A percentile compares a stretch with the other conserved stretches of the same genome.
Conservation (phyloP, 2,329 filamentous ascomycete genomes). For the Seiridium cupressi region DNA sequence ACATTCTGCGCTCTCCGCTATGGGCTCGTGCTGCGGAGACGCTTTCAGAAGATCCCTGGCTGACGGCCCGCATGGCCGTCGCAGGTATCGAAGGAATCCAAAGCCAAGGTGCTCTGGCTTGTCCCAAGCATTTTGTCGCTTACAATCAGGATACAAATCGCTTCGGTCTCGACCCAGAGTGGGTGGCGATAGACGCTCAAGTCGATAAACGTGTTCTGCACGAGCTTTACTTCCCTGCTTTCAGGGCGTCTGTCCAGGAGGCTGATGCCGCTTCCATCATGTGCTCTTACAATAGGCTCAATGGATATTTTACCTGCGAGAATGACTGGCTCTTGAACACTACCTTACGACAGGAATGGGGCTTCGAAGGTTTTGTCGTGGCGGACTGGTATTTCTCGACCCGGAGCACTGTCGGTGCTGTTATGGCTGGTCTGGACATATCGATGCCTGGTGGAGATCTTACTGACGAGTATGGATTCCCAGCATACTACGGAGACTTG, state of each 20-base stretch:
- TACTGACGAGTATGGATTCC: neutral
- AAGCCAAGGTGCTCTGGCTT: neutral
- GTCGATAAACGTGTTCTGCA: neutral
- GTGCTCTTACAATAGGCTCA: neutral
- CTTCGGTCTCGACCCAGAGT: neutral
- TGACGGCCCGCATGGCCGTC: conserved; percentile 2
- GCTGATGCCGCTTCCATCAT: neutral
- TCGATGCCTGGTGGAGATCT: conserved; percentile 2
- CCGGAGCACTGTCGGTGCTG: neutral
- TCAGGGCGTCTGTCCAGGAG: neutral
- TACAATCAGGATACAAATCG: neutral
- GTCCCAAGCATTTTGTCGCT: neutral
- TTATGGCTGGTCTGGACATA: neutral
- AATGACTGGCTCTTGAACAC: conserved; percentile 1
- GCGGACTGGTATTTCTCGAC: conserved; percentile 1
- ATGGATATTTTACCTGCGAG: neutral
- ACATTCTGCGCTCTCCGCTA: conserved; percentile 1
- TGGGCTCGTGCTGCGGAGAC: conserved; percentile 1
- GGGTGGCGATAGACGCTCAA: neutral
- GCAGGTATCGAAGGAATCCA: neutral
- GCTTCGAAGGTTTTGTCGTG: neutral
- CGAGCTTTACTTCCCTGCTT: neutral
- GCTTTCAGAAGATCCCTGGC: neutral
- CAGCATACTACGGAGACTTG: neutral
- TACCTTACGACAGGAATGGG: neutral